Evolutionary conservation across 345 rosid species (phyloP).

Genomic region (Salix arbutifolia): DNA sequence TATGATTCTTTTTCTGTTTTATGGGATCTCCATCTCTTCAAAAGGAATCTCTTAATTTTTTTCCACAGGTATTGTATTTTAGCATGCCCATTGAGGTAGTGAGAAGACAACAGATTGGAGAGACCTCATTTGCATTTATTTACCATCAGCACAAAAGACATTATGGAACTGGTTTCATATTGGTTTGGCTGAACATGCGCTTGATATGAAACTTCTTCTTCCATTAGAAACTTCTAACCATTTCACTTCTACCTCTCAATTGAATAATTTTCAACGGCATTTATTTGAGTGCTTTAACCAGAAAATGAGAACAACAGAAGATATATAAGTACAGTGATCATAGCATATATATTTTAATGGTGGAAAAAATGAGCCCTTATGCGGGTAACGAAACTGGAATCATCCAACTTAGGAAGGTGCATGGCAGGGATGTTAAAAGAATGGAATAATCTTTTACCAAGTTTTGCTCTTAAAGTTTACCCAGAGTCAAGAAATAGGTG

Average conservation of each 20-base stretch:
- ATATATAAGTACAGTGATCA: too few species aligned
- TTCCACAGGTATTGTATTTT: too few species aligned
- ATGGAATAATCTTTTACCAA: not conserved
- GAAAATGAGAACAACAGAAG: too few species aligned
- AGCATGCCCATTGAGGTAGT: too few species aligned
- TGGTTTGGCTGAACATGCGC: not conserved
- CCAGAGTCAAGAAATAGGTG: not conserved
- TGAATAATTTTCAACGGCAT: not conserved
- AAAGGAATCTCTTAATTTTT: too few species aligned
- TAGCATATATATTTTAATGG: not conserved
- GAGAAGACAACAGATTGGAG: not conserved
- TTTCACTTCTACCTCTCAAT: not conserved
- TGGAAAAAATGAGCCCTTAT: not conserved
- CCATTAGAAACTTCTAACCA: not conserved
- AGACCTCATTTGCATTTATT: not conserved
- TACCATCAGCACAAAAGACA: not conserved
- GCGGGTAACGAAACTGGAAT: not conserved
- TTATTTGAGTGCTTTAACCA: too few species aligned
- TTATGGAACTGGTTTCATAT: not conserved
- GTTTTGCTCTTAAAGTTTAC: not conserved
- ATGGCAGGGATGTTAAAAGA: not conserved
- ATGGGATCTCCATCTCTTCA: too few species aligned
- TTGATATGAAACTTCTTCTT: not conserved
- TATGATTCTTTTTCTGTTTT: too few species aligned
- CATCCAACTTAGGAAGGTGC: not conserved